A percentile compares a stretch with the other conserved stretches of the same genome.
Conservation (phyloP, 495 filamentous ascomycete genomes). For the Penicillium ucsense region DNA sequence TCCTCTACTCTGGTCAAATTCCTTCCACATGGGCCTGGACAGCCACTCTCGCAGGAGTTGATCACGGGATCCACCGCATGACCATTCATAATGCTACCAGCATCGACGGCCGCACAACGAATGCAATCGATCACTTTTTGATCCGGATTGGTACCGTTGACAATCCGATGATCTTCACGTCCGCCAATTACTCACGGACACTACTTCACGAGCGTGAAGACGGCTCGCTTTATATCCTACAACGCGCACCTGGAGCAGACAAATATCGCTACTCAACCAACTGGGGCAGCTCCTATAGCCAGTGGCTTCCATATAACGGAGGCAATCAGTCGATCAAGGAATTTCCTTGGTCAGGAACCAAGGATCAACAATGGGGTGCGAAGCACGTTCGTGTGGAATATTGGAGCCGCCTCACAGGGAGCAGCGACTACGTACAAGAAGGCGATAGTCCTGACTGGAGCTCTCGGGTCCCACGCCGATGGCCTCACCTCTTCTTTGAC, state of each 20-base stretch:
- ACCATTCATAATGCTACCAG: slow-evolving; percentile 48
- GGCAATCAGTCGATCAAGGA: slow-evolving; percentile 35
- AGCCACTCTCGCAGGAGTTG: slow-evolving; percentile 47
- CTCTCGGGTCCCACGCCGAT: slow-evolving; percentile 32
- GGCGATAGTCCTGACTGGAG: slow-evolving; percentile 41
- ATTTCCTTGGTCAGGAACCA: slow-evolving; percentile 51
- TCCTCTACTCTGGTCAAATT: slow-evolving; percentile 37
- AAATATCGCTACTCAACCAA: slow-evolving; percentile 55
- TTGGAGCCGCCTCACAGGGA: slow-evolving; percentile 54
- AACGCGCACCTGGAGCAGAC: slow-evolving; percentile 54
- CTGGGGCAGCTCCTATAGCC: slow-evolving; percentile 49
- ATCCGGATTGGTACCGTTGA: slow-evolving; percentile 46
- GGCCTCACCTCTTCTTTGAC: slow-evolving; percentile 57
- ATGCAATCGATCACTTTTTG: slow-evolving; percentile 46
- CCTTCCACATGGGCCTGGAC: slow-evolving; percentile 46
- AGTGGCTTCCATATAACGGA: slow-evolving; percentile 49
- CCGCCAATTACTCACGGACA: slow-evolving; percentile 49
- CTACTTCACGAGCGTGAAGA: slow-evolving; percentile 36
- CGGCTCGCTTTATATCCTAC: slow-evolving; percentile 40
- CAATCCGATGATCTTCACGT: slow-evolving; percentile 49
- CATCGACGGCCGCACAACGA: slow-evolving; percentile 23
- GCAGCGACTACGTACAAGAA: slow-evolving; percentile 55
- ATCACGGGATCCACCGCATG: slow-evolving; percentile 55
- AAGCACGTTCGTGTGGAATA: slow-evolving; percentile 61
- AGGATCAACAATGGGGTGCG: slow-evolving; percentile 52